phyloP scores from a whole-genome alignment of 176 grass and related monocot genomes.

The Oryza australiensis region DNA sequence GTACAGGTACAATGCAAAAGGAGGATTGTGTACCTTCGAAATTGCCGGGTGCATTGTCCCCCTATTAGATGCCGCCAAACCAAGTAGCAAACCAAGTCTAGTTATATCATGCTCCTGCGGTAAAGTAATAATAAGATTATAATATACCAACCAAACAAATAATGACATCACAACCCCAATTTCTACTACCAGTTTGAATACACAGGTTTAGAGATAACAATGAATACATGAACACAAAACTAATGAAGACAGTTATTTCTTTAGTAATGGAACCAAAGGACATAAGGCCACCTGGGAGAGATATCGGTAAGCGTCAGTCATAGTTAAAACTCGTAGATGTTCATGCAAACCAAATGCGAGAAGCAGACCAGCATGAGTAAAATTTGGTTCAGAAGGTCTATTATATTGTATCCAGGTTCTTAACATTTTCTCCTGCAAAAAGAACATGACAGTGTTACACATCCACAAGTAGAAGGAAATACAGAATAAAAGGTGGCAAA shows the following conservation, averaged over 20 bases:
- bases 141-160: constrained; percentile 29
- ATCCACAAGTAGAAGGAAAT: constrained; percentile 13
- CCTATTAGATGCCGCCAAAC: constrained; percentile 85
- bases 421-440: constrained; percentile 89
- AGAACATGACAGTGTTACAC: constrained; percentile 37
- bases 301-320: constrained; percentile 85
- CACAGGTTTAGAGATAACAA: constrained; percentile 4
- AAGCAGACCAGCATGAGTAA: constrained; percentile 89
- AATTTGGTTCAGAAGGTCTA: constrained; percentile 88
- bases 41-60: constrained; percentile 91
- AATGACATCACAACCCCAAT: background rate
- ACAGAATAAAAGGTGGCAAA: constrained; percentile 7
- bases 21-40: constrained; percentile 60
- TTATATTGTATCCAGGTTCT: constrained; percentile 98
- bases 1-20: constrained; percentile 21
- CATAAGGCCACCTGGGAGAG: constrained; percentile 70
- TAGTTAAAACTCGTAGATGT: constrained; percentile 74
- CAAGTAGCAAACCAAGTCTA: constrained; percentile 86
- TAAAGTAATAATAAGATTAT: constrained; percentile 21
- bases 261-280: constrained; percentile 12
- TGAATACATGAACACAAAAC: background rate
- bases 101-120: constrained; percentile 93
- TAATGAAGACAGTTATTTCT: background rate
- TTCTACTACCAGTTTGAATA: background rate
- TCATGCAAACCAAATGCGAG: constrained; percentile 95